These are phyloP conservation scores for Zygosaccharomyces sapae DNA, from an alignment of 1,139 yeast species.

Conservation along the genomic window DNA sequence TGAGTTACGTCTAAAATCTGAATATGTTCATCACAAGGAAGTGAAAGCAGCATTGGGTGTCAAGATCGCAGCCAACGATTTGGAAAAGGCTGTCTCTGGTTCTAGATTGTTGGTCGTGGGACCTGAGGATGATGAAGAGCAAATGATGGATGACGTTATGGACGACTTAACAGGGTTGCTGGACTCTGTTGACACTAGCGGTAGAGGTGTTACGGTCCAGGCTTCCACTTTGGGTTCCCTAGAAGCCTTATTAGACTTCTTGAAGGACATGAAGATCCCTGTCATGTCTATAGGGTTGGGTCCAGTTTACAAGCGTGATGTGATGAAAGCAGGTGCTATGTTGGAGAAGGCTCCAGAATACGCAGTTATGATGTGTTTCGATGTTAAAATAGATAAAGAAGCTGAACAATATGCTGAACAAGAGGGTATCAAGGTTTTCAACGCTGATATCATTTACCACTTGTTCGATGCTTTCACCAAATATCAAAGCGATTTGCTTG, in stretches of 20 bases:
- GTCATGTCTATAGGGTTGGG: conserved; percentile 98
- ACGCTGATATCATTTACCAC: conserved; percentile 94
- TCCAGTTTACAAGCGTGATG: conserved; percentile 96
- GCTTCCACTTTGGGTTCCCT: conserved; percentile 97
- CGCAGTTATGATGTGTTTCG: conserved; percentile 97
- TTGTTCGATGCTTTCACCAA: conserved; percentile 92
- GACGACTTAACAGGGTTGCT: conserved; percentile 92
- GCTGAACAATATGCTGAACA: conserved; percentile 97
- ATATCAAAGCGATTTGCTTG: conserved; percentile 82
- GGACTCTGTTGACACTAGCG: conserved; percentile 90
- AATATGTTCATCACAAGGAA: conserved; percentile 91
- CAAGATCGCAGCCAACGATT: conserved; percentile 94
- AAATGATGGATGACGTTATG: conserved; percentile 96
- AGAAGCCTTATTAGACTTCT: conserved; percentile 94
- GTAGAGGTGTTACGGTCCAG: conserved; percentile 96
- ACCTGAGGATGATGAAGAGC: conserved; percentile 97
- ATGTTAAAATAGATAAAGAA: conserved; percentile 93
- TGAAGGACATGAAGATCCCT: conserved; percentile 97
- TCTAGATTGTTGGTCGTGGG: conserved; percentile 93
- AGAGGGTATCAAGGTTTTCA: conserved; percentile 84
- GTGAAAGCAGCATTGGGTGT: conserved; percentile 99
- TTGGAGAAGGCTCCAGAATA: conserved; percentile 91
- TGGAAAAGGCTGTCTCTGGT: conserved; percentile 99
- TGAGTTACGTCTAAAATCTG: conserved; percentile 92
- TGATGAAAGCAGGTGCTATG: conserved; percentile 96